These are phyloP conservation scores for Exophiala viscosa DNA, from an alignment of 2,329 filamentous ascomycete genomes.

Conservation along the genomic window DNA sequence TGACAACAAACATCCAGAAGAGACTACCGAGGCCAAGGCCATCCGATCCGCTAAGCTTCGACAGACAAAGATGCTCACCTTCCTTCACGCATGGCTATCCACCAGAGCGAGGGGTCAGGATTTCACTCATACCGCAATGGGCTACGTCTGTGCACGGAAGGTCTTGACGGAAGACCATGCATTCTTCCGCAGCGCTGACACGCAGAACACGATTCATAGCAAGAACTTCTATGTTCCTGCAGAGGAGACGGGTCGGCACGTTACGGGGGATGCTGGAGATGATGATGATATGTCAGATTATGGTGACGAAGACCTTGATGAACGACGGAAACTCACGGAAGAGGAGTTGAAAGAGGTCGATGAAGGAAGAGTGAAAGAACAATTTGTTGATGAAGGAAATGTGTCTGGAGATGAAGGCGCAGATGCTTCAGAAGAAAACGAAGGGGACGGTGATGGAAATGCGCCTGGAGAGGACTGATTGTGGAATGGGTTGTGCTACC, in stretches of 20 bases:
- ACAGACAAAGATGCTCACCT: conserved; percentile 25
- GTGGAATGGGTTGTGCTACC: no score
- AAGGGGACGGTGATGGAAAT: no score
- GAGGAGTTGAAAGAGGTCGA: conserved; percentile 57
- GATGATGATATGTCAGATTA: conserved; percentile 6
- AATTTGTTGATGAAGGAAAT: no score
- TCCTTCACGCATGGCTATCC: conserved; percentile 35
- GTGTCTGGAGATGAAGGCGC: no score
- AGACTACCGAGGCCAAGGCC: background rate
- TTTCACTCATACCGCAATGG: conserved; percentile 35
- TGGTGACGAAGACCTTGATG: conserved; percentile 8
- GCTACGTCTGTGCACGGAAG: conserved; percentile 34
- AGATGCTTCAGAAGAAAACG: no score
- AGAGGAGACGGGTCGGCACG: background rate
- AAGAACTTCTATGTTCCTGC: background rate
- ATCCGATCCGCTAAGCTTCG: conserved; percentile 6
- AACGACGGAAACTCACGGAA: conserved; percentile 44
- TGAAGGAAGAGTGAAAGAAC: conserved; percentile 26
- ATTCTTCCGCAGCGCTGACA: conserved; percentile 27
- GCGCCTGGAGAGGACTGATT: no score
- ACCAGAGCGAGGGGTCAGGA: conserved; percentile 35
- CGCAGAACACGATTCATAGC: background rate
- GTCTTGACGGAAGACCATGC: conserved; percentile 29
- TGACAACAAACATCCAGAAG: background rate
- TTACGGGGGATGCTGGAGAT: background rate